Evolutionary conservation across 2,329 filamentous ascomycete species (phyloP).

Genomic region (Tolypocladium album): DNA sequence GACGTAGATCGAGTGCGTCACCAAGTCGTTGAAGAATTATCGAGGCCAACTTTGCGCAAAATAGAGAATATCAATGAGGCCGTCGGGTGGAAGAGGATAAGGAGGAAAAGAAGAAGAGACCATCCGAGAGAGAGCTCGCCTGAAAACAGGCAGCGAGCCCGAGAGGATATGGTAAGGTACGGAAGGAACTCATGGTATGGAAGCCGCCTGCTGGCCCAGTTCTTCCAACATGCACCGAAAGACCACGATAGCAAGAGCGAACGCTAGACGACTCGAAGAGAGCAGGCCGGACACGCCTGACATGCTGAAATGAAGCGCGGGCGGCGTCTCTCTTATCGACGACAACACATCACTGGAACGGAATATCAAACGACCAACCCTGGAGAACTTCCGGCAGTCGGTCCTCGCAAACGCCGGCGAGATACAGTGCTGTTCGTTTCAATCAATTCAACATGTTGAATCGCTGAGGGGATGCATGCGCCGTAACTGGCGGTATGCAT

Average conservation of each 20-base stretch:
- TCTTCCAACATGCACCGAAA: too few relatives aligned
- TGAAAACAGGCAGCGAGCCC: neutral
- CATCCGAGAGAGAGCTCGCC: neutral
- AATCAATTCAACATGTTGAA: neutral
- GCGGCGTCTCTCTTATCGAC: neutral
- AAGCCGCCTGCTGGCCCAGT: neutral
- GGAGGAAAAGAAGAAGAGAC: neutral
- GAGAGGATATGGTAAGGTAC: neutral
- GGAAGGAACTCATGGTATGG: neutral
- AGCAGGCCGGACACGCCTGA: neutral
- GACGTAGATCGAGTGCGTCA: constrained; percentile 3
- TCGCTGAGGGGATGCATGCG: neutral
- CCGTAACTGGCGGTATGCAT: neutral
- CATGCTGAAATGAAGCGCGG: neutral
- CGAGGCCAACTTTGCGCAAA: neutral
- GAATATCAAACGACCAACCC: neutral
- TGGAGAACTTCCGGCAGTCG: neutral
- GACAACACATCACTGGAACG: neutral
- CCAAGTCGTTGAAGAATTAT: neutral
- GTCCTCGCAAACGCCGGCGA: neutral
- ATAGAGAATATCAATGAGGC: neutral
- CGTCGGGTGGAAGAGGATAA: neutral
- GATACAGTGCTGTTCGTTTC: neutral
- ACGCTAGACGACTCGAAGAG: neutral
- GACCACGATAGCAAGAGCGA: neutral